These are phyloP conservation scores for Ambrosia hybrid DNA, from an alignment of 140 eudicot species.

Conservation along the genomic window DNA sequence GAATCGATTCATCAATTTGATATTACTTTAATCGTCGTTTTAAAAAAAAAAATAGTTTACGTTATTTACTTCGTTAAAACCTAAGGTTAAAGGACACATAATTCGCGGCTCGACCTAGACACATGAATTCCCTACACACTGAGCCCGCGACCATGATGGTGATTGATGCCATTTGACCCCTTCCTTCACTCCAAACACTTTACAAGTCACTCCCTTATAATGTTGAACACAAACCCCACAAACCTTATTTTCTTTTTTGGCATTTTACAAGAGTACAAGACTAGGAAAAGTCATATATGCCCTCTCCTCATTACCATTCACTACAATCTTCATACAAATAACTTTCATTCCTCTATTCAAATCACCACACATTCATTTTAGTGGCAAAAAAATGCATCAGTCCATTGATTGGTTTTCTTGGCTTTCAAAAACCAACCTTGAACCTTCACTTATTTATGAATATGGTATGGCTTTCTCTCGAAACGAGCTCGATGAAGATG, in stretches of 20 bases:
- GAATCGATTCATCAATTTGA: too few relatives aligned
- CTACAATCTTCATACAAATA: conserved; percentile 12
- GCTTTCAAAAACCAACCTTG: conserved; percentile 84
- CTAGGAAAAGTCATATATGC: conserved; percentile 20
- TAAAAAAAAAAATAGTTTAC: too few relatives aligned
- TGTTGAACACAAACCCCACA: conserved; percentile 4
- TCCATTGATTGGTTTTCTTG: conserved; percentile 85
- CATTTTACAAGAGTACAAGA: not conserved
- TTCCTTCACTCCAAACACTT: conserved; percentile 18
- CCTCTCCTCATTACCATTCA: conserved; percentile 4
- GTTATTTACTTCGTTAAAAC: too few relatives aligned
- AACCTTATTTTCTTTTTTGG: conserved; percentile 8
- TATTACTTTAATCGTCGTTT: too few relatives aligned
- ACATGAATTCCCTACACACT: too few relatives aligned
- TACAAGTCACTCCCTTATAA: conserved; percentile 14
- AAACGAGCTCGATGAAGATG: conserved; percentile 86
- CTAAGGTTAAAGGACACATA: too few relatives aligned
- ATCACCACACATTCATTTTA: conserved; percentile 27
- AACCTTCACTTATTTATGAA: conserved; percentile 72
- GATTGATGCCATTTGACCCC: conserved; percentile 2
- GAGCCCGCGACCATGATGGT: conserved; percentile 8
- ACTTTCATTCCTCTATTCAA: conserved; percentile 8
- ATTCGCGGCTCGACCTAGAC: too few relatives aligned
- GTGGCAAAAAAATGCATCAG: conserved; percentile 27
- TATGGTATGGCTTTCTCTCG: conserved; percentile 66